A percentile compares a stretch with the other conserved stretches of the same genome.
These are phyloP conservation scores for Cryptococcus sp. DNA, from an alignment of 1,284 basidiomycete species.

Conservation along the genomic window DNA sequence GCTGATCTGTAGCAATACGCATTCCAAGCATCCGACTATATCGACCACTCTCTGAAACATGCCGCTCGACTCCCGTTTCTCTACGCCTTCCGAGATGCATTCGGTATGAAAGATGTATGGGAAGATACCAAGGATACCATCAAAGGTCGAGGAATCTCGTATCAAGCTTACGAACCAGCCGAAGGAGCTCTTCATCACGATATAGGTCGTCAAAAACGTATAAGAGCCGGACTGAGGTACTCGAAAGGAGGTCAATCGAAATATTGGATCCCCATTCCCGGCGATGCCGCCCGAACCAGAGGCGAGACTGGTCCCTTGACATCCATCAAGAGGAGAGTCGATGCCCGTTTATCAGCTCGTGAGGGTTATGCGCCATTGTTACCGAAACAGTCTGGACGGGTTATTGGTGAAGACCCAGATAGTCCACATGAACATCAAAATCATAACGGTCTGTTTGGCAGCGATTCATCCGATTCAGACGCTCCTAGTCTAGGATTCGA, in stretches of 20 bases:
- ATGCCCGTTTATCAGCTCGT: conserved; percentile 53
- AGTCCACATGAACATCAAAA: conserved; percentile 42
- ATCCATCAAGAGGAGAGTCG: conserved; percentile 50
- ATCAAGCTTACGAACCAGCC: conserved; percentile 91
- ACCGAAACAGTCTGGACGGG: conserved; percentile 59
- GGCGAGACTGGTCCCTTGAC: conserved; percentile 48
- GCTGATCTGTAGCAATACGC: conserved; percentile 35
- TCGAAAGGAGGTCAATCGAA: conserved; percentile 79
- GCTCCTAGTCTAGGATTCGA: conserved; percentile 43
- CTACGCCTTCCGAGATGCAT: conserved; percentile 82
- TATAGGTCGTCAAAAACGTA: conserved; percentile 70
- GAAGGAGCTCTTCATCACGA: conserved; percentile 88
- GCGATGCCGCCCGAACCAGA: conserved; percentile 45
- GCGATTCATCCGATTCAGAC: conserved; percentile 44
- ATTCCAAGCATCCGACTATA: conserved; percentile 64
- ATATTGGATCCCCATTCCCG: conserved; percentile 79
- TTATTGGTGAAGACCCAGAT: conserved; percentile 57
- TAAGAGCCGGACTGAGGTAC: conserved; percentile 85
- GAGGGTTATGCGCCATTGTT: conserved; percentile 75
- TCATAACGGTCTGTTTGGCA: conserved; percentile 24
- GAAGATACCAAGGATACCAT: conserved; percentile 81
- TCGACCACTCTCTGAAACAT: conserved; percentile 61
- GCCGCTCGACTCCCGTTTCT: conserved; percentile 81
- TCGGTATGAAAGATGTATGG: conserved; percentile 79
- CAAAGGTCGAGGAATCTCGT: conserved; percentile 84